Evolutionary conservation across 257 asterid genomes (phyloP).

Genomic region (Nicotiana otophora): DNA sequence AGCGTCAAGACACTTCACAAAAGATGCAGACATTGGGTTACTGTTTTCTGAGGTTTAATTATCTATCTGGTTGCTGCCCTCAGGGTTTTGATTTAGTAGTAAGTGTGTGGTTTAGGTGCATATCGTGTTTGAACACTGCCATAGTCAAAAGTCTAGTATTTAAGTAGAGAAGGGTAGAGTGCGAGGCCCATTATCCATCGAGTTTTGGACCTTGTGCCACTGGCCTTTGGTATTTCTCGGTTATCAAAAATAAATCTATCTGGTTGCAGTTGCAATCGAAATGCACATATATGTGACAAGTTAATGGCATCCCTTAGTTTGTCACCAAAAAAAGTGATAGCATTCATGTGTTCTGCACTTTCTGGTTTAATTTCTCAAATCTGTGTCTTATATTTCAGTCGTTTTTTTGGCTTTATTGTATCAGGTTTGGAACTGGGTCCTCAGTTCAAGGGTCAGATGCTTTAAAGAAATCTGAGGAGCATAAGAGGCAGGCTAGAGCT

Average conservation of each 20-base stretch:
- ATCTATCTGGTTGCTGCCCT: background rate
- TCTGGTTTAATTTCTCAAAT: background rate
- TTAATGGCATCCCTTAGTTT: background rate
- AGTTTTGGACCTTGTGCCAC: too few relatives aligned
- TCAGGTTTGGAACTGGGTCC: constrained; percentile 73
- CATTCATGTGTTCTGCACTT: background rate
- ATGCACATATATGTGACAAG: background rate
- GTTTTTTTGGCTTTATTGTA: background rate
- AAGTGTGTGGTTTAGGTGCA: too few relatives aligned
- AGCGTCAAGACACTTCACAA: background rate
- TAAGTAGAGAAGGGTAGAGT: too few relatives aligned
- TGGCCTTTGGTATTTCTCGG: too few relatives aligned
- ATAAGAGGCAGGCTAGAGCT: constrained; percentile 89
- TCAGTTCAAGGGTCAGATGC: constrained; percentile 40
- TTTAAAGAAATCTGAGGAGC: constrained; percentile 65
- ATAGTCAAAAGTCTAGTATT: too few relatives aligned
- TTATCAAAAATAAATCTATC: background rate
- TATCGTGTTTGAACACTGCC: too few relatives aligned
- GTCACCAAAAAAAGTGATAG: background rate
- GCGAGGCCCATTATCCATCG: too few relatives aligned
- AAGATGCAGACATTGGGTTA: background rate
- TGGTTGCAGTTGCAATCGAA: background rate
- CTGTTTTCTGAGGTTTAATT: background rate
- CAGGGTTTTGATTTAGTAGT: too few relatives aligned
- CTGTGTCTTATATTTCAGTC: background rate